Base-by-base conservation (phyloP, 2,329 filamentous ascomycete genomes). In the Cryphonectria carpinicola region DNA sequence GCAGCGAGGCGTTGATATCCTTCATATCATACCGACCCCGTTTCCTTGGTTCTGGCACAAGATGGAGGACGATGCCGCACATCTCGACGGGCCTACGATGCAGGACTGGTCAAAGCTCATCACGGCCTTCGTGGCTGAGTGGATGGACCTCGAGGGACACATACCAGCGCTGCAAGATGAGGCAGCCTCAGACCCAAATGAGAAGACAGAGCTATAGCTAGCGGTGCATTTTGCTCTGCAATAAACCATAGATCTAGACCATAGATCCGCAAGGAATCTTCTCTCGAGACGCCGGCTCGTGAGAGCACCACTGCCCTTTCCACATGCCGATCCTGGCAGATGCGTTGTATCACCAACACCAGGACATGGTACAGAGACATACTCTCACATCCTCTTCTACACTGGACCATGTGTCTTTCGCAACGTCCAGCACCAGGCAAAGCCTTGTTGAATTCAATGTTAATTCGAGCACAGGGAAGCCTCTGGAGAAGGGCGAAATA, bases 21-120 rank as follows among this genome's bases (percentile, higher is more conserved):
- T 96, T 65, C 93, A 95, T 80, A 79, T 95, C 6, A 94, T 95
- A 68, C 90, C 93, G 0, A 84, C 83, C n/a, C 87, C 87, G 0
- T 94, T 94, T 76, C 92, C 92, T 0, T 43, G 74, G 0, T 90
- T 93, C 1, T 95, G 93, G 92, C 93, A 95, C 80, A 89, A 81
- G 1, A 85, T 90, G 70, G 80, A 87, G 0, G 93, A 95, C 77
- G 90, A 94, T 77, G 93, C 88, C 1, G 88, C 89, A 73, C 90
- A 95, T 81, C 80, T 95, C 67, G 91, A 95, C 78, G 83, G 89
- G 74, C 82, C 87, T 22, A 93, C 91, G 0, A 89, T 93, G 39
- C 86, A 92, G 77, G 93, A 96, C 79, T 96, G 93, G 93, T 86
- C 90, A 25, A 87, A 86, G 75, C 87, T 96, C 43, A 84, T 93